A percentile compares a stretch with the other conserved stretches of the same genome.
Evolutionary conservation across 495 filamentous ascomycete species (phyloP).

Genomic region (Friedmanniomyces simplex): DNA sequence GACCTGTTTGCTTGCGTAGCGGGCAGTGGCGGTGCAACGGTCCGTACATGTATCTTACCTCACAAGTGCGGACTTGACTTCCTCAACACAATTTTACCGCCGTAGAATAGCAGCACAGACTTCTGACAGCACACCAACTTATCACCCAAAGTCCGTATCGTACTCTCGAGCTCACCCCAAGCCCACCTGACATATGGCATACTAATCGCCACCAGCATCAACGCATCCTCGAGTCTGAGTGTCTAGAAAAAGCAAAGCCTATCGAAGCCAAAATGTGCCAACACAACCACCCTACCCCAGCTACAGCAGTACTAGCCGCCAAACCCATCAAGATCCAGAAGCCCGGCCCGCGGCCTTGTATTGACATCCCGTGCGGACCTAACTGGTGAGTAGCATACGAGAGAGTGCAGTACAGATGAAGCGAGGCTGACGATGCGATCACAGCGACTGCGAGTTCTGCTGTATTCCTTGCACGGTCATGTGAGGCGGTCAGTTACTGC

Average conservation of each 20-base stretch:
- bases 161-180: too few species aligned
- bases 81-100: too few species aligned
- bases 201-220: not conserved
- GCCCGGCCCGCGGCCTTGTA: constrained; percentile 11
- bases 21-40: not conserved
- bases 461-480: constrained; percentile 20
- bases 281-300: not conserved
- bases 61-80: too few species aligned
- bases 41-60: too few species aligned
- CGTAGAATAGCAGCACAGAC: too few species aligned
- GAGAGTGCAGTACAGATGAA: not conserved
- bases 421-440: not conserved
- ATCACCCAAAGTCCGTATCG: too few species aligned
- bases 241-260: not conserved
- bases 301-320: not conserved
- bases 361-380: constrained; percentile 14
- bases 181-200: not conserved
- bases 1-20: not conserved
- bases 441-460: constrained; percentile 20
- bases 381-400: not conserved
- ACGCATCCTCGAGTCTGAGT: too few species aligned
- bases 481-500: too few species aligned
- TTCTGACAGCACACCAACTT: too few species aligned
- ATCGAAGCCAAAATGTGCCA: constrained; percentile 7
- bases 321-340: constrained; percentile 9